Base-by-base conservation (phyloP, 2,329 filamentous ascomycete species). In the Sporothrix schenckii region DNA sequence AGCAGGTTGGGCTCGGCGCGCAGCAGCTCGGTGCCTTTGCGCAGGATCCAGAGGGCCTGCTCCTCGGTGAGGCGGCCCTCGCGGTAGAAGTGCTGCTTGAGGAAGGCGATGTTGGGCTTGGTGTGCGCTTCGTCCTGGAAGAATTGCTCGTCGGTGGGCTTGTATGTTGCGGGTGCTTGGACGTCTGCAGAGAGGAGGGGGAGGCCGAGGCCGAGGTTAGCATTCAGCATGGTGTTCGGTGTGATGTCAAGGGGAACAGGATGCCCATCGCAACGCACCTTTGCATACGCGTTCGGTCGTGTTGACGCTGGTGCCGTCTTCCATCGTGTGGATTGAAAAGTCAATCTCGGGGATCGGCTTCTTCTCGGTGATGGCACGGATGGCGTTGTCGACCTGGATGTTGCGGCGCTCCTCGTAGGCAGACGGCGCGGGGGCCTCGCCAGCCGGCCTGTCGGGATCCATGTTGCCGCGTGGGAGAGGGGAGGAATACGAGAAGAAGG, bases 51-150 rank as follows among this genome's bases (percentile, higher is more conserved):
- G 80, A 99, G 85, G 71, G 95, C 95, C 84, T 99, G 95, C 77
- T 98, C 94, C 80, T 99, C 94, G 61, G 94, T 98, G 79, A 99
- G 85, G 75, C 95, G 93, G 73, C 95, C 95, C 84, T 99, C 95
- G 74, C 95, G 91, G 81, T 97, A 98, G 82, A 99, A 96, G 80
- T 99, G 95, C 81, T 97, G 93, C 86, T 98, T 99, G 74, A 99
- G 86, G 79, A 97, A 99, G 77, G 90, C 86, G 74, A 99, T 90
- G 80, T 97, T 91, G 75, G 95, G 95, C 85, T 97, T 98, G 73
- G 87, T 86, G 71, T 89, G 91, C 77, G 96, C 91, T 73, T 92
- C 88, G 74, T 94, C 91, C 75, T 93, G 92, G 82, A 92, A 94
- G 85, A 99, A 97, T 81, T 97, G 92, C 74, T 97, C 92, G 81